Base-by-base conservation (phyloP, 2,329 filamentous ascomycete genomes). In the Ceratocystis ficicola region DNA sequence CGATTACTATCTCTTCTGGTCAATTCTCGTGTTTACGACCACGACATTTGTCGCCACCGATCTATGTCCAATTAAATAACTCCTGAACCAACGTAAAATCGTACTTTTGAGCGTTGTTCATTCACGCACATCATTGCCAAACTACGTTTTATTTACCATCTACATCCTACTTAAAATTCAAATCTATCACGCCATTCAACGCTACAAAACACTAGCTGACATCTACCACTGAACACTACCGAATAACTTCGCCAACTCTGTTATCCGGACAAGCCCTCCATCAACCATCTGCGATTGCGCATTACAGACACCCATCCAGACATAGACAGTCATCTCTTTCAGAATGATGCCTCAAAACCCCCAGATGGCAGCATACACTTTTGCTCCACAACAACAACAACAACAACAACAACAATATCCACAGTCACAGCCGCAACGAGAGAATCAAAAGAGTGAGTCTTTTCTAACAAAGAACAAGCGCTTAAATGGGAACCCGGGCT, bases 341-440 rank as follows among this genome's bases (percentile, higher is more conserved):
- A 82, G 81, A 73, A 78, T 87, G 70, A 76, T 88, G 73, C 85
- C 85, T 44, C 86, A 88, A 73, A 86, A 80, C 73, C 79, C 82
- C 59, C 83, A 85, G 73, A 86, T 91, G 84, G 86, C 86, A 74
- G 85, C 83, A 72, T 93, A 90, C 76, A 83, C 86, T 57, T 92
- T 92, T 77, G 84, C 86, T 75, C 86, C 88, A 70, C 79, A 79
- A 69, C 76, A 80, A 63, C 80, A 73, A 66, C 75, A 75, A 55
- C 76, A 76, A 46, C 65, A 77, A 64, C 77, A 66, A 61, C 71
- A 83, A 77, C 73, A 68, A 64, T 62, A 55, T 28, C 62, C 63
- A 50, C 63, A 68, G 44, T 3, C 83, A 77, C 73, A 68, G 62
- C 68, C 83, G 7, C 65, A 55, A 46, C 62, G 66, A 44, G 66